phyloP scores from a whole-genome alignment of 805 yeast species.

The Candida suzukii region DNA sequence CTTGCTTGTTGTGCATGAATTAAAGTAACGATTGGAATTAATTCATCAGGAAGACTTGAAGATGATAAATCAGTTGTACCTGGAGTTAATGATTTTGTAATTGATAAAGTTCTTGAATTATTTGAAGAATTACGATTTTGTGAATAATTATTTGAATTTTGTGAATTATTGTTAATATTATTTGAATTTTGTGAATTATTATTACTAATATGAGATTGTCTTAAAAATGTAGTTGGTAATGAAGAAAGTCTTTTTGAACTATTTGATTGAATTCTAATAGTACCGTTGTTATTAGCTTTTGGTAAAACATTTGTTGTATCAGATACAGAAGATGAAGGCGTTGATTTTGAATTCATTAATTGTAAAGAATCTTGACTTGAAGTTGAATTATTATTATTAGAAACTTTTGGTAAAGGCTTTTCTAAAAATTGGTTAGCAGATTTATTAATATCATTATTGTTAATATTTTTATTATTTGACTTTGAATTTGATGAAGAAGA shows the following conservation, averaged over 20 bases:
- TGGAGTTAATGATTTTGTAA: conserved; percentile 9
- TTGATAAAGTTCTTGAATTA: conserved; percentile 10
- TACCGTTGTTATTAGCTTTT: neutral
- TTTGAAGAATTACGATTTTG: conserved; percentile 7
- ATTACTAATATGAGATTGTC: conserved; percentile 15
- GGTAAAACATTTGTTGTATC: neutral
- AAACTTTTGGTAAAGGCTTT: too few relatives aligned
- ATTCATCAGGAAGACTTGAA: conserved; percentile 23
- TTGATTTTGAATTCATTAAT: conserved; percentile 1
- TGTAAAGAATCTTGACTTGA: neutral
- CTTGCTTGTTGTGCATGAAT: conserved; percentile 70
- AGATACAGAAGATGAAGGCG: conserved; percentile 3
- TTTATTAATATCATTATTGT: too few relatives aligned
- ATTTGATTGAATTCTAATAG: neutral
- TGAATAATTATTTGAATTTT: neutral
- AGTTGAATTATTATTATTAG: neutral
- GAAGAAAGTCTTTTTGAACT: conserved; percentile 20
- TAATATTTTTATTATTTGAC: too few relatives aligned
- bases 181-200: conserved; percentile 2
- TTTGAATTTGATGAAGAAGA: conserved; percentile 1
- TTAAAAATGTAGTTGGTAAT: conserved; percentile 22
- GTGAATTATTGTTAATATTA: conserved; percentile 7
- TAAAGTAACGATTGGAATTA: conserved; percentile 67
- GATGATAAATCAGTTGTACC: conserved; percentile 26
- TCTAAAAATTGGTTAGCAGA: too few relatives aligned